These are phyloP conservation scores for Neckera pumila DNA, from an alignment of 225 moss, liverwort and hornwort genomes.

Conservation along the genomic window DNA sequence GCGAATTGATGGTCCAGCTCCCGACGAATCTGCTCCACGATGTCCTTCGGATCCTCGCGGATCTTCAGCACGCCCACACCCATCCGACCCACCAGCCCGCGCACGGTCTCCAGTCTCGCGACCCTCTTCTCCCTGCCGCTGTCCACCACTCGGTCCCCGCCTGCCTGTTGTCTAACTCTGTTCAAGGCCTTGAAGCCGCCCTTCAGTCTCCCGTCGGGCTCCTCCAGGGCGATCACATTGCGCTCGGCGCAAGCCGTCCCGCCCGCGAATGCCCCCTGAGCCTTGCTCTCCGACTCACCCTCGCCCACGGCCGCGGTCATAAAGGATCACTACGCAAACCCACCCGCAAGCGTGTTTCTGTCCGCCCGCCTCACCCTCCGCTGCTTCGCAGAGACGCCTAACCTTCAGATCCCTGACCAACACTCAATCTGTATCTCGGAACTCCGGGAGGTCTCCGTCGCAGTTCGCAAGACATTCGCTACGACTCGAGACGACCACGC, in stretches of 20 bases:
- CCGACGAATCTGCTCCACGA: slow-evolving; percentile 37
- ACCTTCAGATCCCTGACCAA: slow-evolving; percentile 66
- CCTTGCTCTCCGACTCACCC: slow-evolving; percentile 45
- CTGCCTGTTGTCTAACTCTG: background rate
- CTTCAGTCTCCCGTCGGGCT: slow-evolving; percentile 8
- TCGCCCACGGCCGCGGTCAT: slow-evolving; percentile 73
- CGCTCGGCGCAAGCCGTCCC: slow-evolving; percentile 10
- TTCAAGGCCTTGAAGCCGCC: slow-evolving; percentile 20
- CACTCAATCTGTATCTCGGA: slow-evolving; percentile 46
- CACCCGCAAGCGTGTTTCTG: background rate
- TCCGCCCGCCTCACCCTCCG: background rate
- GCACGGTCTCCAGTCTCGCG: background rate
- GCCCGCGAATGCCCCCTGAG: slow-evolving; percentile 4
- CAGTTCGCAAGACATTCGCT: slow-evolving; percentile 75
- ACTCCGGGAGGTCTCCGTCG: slow-evolving; percentile 60
- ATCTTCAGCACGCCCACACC: slow-evolving; percentile 3
- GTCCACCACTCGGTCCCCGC: background rate
- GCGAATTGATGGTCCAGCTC: slow-evolving; percentile 41
- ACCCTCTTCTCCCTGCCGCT: background rate
- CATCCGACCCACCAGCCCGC: slow-evolving; percentile 1
- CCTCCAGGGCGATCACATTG: slow-evolving; percentile 6
- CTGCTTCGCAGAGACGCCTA: background rate
- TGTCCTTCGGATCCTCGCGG: slow-evolving; percentile 22
- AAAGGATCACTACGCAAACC: background rate
- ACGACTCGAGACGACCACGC: background rate